Evolutionary conservation across 2,329 filamentous ascomycete species (phyloP), one percentile per base, ranked within the genome.

Genomic region (Fusarium phyllophilum): DNA sequence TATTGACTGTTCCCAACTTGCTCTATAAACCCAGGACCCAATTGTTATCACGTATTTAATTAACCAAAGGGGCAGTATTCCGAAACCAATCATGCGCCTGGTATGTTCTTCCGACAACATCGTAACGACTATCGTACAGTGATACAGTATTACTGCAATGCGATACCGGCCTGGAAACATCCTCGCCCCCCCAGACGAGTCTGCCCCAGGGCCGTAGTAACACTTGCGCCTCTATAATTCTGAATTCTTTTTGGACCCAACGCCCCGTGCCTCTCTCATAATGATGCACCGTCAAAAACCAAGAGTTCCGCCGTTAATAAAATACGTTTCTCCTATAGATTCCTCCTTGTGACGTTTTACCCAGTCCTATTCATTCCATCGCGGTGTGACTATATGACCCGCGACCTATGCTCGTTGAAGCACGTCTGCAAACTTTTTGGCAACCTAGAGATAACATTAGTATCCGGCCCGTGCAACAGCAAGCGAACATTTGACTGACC

Each of bases 401-500:
- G 34, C 48, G 52, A 51, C 20, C 73, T 79, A 83, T 58, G 77
- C 72, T 64, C 80, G 79, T 69, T 82, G 82, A 67, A 83, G 73
- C 48, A 83, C 78, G 51, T 80, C 77, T 33, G 77, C 80, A 65
- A 83, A 83, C 66, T 80, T 78, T 51, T 83, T 82, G 31, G 81
- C 81, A 74, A 82, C 79, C 82, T 83, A 59, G 12, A 14, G 17
- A 39, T 29, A 22, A 51, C 34, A 57, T 76, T 72, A 78, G 63
- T 24, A 24, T 48, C n/a, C 26, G n/a, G 20, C n/a, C 10, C 18
- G 29, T 14, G 20, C 15, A 38, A 33, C 17, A 38, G 17, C 8
- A 29, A 13, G n/a, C 9, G 17, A 7, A 15, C 1, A 8, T 54
- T 22, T 33, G 39, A 51, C 85, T 82, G 86, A 97, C 95, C 87